These are phyloP conservation scores for Myxozyma geophila DNA, from an alignment of 805 yeast species.

Conservation along the genomic window DNA sequence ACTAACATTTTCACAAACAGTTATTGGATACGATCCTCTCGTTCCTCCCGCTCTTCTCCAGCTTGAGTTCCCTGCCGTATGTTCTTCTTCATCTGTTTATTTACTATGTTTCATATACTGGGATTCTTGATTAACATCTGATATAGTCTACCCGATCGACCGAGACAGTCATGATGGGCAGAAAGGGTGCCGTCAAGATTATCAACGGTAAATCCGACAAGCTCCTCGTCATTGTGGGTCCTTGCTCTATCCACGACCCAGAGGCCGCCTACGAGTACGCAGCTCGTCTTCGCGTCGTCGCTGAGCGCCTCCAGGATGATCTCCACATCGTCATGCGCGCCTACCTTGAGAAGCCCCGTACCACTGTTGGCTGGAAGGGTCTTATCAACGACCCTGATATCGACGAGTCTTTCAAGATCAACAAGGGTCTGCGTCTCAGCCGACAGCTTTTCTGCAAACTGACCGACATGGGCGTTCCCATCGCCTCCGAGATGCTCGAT, in stretches of 20 bases:
- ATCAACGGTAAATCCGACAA: slow-evolving; percentile 80
- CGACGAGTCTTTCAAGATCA: slow-evolving; percentile 88
- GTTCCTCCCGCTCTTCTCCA: slow-evolving; percentile 91
- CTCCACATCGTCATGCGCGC: slow-evolving; percentile 94
- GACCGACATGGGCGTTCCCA: slow-evolving; percentile 81
- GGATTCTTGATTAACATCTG: slow-evolving; percentile 41
- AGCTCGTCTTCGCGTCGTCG: slow-evolving; percentile 62
- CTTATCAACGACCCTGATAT: slow-evolving; percentile 95
- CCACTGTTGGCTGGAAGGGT: slow-evolving; percentile 99
- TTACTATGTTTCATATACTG: neutral
- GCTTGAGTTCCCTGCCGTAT: slow-evolving; percentile 66
- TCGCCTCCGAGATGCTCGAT: slow-evolving; percentile 97
- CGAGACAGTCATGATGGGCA: slow-evolving; percentile 72
- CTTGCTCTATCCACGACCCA: slow-evolving; percentile 95
- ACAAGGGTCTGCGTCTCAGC: slow-evolving; percentile 87
- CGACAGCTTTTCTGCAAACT: slow-evolving; percentile 83
- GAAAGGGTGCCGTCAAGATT: slow-evolving; percentile 77
- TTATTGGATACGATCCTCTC: slow-evolving; percentile 84
- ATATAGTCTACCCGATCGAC: slow-evolving; percentile 22
- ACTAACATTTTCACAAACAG: slow-evolving; percentile 3
- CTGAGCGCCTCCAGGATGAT: slow-evolving; percentile 75
- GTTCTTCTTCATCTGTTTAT: neutral
- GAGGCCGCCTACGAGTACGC: slow-evolving; percentile 90
- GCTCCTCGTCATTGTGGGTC: slow-evolving; percentile 87
- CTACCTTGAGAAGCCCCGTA: slow-evolving; percentile 96